phyloP scores from a whole-genome alignment of 1,284 basidiomycete genomes.

The Pulveroboletus sp. region DNA sequence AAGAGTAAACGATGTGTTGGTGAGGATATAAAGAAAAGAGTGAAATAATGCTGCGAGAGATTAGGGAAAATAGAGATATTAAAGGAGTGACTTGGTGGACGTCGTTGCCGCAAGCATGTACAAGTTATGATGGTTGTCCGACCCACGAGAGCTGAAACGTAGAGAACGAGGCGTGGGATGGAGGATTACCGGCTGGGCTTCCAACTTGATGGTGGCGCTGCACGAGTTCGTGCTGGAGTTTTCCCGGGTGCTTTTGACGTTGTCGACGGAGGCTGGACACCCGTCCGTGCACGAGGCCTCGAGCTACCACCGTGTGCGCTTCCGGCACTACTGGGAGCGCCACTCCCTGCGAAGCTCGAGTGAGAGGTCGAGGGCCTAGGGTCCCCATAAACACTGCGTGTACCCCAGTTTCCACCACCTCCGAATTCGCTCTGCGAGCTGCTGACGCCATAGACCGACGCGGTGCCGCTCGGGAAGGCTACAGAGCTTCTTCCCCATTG shows the following conservation, averaged over 20 bases:
- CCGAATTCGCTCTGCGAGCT: conserved; percentile 56
- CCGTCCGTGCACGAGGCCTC: conserved; percentile 32
- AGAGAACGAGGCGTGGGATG: neutral
- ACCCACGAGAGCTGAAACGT: neutral
- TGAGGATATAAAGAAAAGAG: conserved; percentile 2
- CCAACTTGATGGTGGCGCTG: conserved; percentile 36
- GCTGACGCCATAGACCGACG: conserved; percentile 55
- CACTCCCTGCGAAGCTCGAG: neutral
- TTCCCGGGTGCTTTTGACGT: conserved; percentile 22
- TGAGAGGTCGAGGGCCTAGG: conserved; percentile 46
- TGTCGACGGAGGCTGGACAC: conserved; percentile 14
- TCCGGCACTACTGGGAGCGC: conserved; percentile 11
- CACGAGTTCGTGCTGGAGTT: conserved; percentile 7
- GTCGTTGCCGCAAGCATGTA: neutral
- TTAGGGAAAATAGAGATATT: conserved; percentile 4
- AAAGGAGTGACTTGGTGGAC: conserved; percentile 6
- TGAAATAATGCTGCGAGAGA: conserved; percentile 10
- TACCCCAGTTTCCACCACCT: conserved; percentile 52
- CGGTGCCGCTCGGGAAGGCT: conserved; percentile 50
- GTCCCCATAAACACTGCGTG: conserved; percentile 69
- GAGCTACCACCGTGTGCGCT: conserved; percentile 26
- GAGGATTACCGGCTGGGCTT: conserved; percentile 28
- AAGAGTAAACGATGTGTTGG: neutral
- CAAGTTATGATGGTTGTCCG: neutral
- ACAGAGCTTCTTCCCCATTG: conserved; percentile 44